These are phyloP conservation scores for Thinopyrum elongatum DNA, from an alignment of 176 grass and related monocot species.

Conservation along the genomic window DNA sequence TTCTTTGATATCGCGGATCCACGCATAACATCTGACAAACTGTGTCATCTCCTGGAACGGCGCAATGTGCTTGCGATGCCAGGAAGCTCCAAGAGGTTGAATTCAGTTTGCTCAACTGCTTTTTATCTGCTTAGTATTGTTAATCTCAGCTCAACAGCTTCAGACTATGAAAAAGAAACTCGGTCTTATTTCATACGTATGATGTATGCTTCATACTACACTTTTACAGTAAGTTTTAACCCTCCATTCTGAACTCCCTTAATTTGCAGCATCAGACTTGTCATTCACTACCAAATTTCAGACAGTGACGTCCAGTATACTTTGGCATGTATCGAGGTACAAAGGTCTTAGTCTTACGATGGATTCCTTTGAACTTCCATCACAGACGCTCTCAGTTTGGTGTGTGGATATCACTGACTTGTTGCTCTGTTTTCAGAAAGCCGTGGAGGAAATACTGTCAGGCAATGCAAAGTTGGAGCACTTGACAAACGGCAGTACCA, in stretches of 20 bases:
- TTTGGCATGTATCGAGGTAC: constrained; percentile 76
- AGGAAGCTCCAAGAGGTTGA: constrained; percentile 60
- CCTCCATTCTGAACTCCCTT: neutral
- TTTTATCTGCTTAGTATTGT: neutral
- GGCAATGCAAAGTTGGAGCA: constrained; percentile 34
- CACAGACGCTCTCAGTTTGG: neutral
- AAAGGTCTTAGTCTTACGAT: neutral
- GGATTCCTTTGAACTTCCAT: neutral
- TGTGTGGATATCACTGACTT: neutral
- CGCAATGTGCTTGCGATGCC: constrained; percentile 83
- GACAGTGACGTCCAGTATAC: constrained; percentile 76
- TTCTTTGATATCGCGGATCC: constrained; percentile 69
- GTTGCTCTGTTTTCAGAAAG: constrained; percentile 56
- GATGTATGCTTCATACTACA: neutral
- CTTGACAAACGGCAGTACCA: constrained; percentile 32
- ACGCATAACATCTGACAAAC: constrained; percentile 50
- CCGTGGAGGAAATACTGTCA: constrained; percentile 52
- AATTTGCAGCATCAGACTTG: constrained; percentile 71
- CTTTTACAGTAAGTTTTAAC: neutral
- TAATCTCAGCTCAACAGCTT: neutral
- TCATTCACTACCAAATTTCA: constrained; percentile 93
- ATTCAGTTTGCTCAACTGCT: neutral
- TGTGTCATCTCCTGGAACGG: constrained; percentile 67
- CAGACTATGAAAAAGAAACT: neutral
- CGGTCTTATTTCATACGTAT: neutral